Base-by-base conservation (phyloP, 495 filamentous ascomycete species). In the Hypomontagnella monticulosa region DNA sequence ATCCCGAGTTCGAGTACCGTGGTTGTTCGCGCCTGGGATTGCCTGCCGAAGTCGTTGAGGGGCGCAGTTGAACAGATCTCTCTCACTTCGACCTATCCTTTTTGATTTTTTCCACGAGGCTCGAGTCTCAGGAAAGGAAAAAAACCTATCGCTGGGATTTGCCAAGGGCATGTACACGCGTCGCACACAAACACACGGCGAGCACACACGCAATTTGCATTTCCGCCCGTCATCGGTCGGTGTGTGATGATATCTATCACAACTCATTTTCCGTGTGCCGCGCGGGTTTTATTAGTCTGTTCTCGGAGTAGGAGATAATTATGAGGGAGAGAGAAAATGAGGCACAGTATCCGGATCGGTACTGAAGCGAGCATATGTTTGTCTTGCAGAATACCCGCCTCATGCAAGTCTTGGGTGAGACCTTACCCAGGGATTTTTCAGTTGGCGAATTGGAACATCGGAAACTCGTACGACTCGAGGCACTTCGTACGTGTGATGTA, bases 301-400 rank as follows among this genome's bases (percentile, higher is more conserved):
- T 14, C 16, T 50, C 52, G 40, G 50, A 50, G 43, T 20, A 47
- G 11, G 33, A 47, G 34, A 41, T 33, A 43, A 20, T 19, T 19
- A 11, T 34, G 14, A 6, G 40, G 27, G 38, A 32, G 15, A n/a
- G n/a, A n/a, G n/a, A n/a, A 32, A 32, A 16, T 48, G 57, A 51
- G 47, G 46, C 14, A 67, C 33, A 48, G 53, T 67, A 49, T 59
- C 54, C 54, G 65, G 65, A 52, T 63, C 42, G 34, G 34, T 47
- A 50, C 34, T 58, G 27, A 43, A 59, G 41, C 48, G 18, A 44
- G 20, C 30, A 27, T 37, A 38, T 57, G 43, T 46, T 59, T 63
- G 59, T 61, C 60, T 64, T 55, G 66, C 44, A 64, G 60, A 69
- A 69, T 61, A 61, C 50, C 60, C 66, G 60, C 60, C 51, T 43